phyloP scores from a whole-genome alignment of 345 rosid genomes.

The Eucalyptus regnans region DNA sequence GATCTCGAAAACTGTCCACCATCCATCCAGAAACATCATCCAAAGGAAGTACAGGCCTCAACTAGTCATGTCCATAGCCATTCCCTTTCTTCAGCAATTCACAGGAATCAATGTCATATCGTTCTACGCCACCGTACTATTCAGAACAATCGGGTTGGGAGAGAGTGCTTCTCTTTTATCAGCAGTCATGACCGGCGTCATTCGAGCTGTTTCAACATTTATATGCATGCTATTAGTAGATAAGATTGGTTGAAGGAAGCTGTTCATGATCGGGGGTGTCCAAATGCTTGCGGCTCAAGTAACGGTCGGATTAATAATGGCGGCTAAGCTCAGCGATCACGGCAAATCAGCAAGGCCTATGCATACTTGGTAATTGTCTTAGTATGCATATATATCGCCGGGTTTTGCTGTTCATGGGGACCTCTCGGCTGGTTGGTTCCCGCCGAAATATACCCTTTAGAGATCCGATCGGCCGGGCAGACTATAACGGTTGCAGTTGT shows the following conservation, averaged over 20 bases:
- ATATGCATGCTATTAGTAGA: constrained; percentile 50
- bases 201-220: constrained; percentile 20
- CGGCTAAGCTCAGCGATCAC: constrained; percentile 26
- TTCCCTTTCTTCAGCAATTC: constrained; percentile 63
- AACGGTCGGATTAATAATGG: constrained; percentile 22
- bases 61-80: constrained; percentile 37
- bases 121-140: constrained; percentile 69
- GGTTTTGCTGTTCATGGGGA: constrained; percentile 40
- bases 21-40: constrained; percentile 13
- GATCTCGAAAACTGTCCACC: constrained; percentile 3
- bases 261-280: constrained; percentile 37
- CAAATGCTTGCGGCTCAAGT: constrained; percentile 56
- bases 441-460: constrained; percentile 24
- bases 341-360: constrained; percentile 22
- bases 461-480: constrained; percentile 30
- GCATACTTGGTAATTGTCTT: constrained; percentile 15
- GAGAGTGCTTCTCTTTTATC: constrained; percentile 53
- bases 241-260: constrained; percentile 29
- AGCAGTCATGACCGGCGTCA: constrained; percentile 25
- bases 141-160: constrained; percentile 52
- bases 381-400: constrained; percentile 18
- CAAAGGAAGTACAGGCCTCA: constrained; percentile 21
- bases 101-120: constrained; percentile 60
- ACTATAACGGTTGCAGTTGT: constrained; percentile 25
- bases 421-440: constrained; percentile 44